A percentile compares a stretch with the other conserved stretches of the same genome.
Evolutionary conservation across 306 rosid species (phyloP).

Genomic region (Acacia confusa): DNA sequence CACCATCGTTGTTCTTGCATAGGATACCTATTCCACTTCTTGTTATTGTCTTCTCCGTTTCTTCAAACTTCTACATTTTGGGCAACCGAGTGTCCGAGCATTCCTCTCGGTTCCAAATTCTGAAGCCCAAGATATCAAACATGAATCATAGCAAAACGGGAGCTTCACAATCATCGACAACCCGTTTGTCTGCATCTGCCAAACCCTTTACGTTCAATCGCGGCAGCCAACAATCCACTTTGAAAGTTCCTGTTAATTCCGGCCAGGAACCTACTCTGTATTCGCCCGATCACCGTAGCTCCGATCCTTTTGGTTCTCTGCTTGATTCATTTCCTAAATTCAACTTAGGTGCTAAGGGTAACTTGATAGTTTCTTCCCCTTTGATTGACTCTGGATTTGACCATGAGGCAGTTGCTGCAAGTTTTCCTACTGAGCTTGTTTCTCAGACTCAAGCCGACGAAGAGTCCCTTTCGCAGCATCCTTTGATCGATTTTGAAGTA

Average conservation of each 20-base stretch:
- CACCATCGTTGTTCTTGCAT: not conserved
- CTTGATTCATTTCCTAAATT: conserved; percentile 35
- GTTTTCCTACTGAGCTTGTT: conserved; percentile 13
- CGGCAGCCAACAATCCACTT: conserved; percentile 29
- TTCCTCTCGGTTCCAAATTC: conserved; percentile 2
- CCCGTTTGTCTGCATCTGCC: conserved; percentile 66
- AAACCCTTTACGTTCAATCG: conserved; percentile 57
- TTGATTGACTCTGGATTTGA: conserved; percentile 2
- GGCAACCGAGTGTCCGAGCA: not conserved
- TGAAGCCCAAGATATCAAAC: not conserved
- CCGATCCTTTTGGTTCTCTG: conserved; percentile 45
- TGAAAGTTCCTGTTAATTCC: conserved; percentile 4
- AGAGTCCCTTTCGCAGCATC: conserved; percentile 18
- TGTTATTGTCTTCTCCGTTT: not conserved
- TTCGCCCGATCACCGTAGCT: conserved; percentile 15
- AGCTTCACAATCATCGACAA: conserved; percentile 25
- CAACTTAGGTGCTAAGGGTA: conserved; percentile 33
- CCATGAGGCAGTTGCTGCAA: not conserved
- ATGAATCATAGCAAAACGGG: conserved; percentile 34
- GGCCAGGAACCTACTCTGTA: conserved; percentile 11
- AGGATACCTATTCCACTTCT: not conserved
- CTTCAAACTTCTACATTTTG: not conserved
- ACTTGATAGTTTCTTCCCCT: not conserved
- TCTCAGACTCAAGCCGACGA: conserved; percentile 23
- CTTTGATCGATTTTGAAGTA: conserved; percentile 33